Base-by-base conservation (phyloP, 1,284 basidiomycete genomes). In the Exobasidium cylindrosporum region DNA sequence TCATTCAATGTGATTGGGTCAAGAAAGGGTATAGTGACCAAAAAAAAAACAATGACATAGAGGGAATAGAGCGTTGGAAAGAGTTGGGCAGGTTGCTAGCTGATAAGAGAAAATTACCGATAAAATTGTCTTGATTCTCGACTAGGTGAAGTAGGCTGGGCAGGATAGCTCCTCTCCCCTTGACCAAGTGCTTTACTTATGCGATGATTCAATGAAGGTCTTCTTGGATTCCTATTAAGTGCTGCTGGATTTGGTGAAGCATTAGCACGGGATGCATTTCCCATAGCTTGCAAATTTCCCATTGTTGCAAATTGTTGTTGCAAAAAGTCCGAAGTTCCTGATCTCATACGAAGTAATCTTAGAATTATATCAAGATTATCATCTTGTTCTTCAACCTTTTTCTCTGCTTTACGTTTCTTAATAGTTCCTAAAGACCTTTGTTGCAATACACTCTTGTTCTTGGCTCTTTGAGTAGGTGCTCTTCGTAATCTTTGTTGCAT, bases 401-500 rank as follows among this genome's bases (percentile, higher is more conserved):
- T 97, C 82, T 93, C 91, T 77, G 87, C 88, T 84, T 97, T 98
- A 65, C 92, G 86, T 76, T 95, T 88, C 80, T 89, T 89, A 81
- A 99, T 98, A 3, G 96, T 99, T 6, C 95, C 95, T 17, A 98
- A 85, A 79, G 96, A 97, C 21, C 85, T 80, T 68, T 85, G 88
- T 71, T 92, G 91, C 90, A 75, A 54, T n/a, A 77, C 77, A 21
- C 67, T 69, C 65, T 79, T 79, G 63, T 72, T 68, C 84, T 97
- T 97, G 3, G 88, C 88, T 17, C 47, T 24, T 50, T 57, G 84
- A n/a, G 87, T 86, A 1, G 89, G 86, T 3, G 87, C 84, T 26
- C 87, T 85, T 11, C 87, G 85, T 52, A 96, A 82, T 35, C 85
- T 89, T 81, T 86, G 87, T 80, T 90, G 91, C 89, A 88, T 95